Percentiles rank a stretch among this genome's conserved stretches.
These are phyloP conservation scores for Scedosporium boydii DNA, from an alignment of 2,329 filamentous ascomycete genomes.

Conservation along the genomic window DNA sequence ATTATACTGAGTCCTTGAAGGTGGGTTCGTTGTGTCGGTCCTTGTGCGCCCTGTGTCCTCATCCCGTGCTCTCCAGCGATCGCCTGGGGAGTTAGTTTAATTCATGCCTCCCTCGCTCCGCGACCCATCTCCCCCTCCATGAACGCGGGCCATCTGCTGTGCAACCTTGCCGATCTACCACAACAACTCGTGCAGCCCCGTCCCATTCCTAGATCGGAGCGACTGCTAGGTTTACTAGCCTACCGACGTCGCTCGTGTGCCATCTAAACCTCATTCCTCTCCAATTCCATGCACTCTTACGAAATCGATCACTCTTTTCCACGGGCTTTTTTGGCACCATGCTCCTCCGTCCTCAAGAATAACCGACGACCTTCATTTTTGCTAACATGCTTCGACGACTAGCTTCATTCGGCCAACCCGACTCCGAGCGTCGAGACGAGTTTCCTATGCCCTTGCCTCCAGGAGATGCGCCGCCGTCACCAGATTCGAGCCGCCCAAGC, in stretches of 20 bases:
- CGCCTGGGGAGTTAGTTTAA: neutral
- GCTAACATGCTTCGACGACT: constrained; percentile 33
- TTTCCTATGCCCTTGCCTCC: constrained; percentile 51
- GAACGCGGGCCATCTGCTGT: neutral
- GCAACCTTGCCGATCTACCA: neutral
- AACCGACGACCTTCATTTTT: constrained; percentile 9
- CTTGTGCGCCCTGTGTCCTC: neutral
- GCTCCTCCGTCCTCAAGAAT: constrained; percentile 3
- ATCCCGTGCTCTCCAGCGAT: neutral
- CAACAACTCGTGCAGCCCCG: neutral
- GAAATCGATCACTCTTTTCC: neutral
- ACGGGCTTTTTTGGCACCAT: neutral
- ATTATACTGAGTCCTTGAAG: constrained; percentile 1
- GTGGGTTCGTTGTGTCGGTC: neutral
- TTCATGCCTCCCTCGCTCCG: neutral
- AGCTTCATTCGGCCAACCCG: constrained; percentile 33
- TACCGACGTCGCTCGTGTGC: too few species aligned
- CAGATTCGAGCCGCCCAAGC: constrained; percentile 44
- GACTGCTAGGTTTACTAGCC: too few species aligned
- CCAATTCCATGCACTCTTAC: neutral
- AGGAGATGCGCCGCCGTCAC: constrained; percentile 45
- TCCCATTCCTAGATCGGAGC: neutral
- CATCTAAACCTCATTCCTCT: neutral
- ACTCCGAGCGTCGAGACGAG: constrained; percentile 26
- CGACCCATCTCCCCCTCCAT: too few species aligned